Conservation (phyloP, 176 grass and related monocot species). For the Echinochloa phyllopogon region DNA sequence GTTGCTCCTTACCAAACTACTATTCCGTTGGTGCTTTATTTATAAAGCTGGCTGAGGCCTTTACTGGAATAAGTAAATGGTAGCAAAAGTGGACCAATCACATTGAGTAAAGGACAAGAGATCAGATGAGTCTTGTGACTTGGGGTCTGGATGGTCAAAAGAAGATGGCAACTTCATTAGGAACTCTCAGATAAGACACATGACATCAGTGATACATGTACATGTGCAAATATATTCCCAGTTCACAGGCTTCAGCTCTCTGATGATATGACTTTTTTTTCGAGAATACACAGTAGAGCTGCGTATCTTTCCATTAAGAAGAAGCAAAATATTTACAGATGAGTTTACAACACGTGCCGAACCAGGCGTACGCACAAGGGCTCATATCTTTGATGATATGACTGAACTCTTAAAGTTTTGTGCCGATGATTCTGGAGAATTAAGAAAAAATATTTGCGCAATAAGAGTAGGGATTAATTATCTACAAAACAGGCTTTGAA, state of each 20-base stretch:
- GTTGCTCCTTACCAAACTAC: no score
- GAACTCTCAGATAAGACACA: constrained; percentile 44
- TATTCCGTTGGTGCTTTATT: no score
- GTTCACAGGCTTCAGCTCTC: background rate
- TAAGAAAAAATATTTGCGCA: background rate
- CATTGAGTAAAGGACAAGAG: constrained; percentile 36
- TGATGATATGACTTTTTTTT: background rate
- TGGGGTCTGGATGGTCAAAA: constrained; percentile 37
- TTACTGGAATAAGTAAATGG: constrained; percentile 20
- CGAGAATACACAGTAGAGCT: no score
- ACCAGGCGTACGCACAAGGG: no score
- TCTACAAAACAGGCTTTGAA: background rate
- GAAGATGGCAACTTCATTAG: constrained; percentile 50
- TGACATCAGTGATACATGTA: constrained; percentile 21
- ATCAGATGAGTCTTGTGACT: constrained; percentile 39
- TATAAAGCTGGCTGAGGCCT: no score
- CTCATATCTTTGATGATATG: background rate
- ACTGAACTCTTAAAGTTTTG: background rate
- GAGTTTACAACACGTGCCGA: no score
- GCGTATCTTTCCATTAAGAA: no score
- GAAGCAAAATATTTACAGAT: background rate
- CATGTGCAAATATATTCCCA: constrained; percentile 5
- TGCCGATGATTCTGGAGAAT: background rate
- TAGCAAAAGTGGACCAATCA: constrained; percentile 39
- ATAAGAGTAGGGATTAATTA: background rate